A percentile compares a stretch with the other conserved stretches of the same genome.
These are phyloP conservation scores for Penicillium silybi DNA, from an alignment of 495 filamentous ascomycete genomes.

Conservation along the genomic window DNA sequence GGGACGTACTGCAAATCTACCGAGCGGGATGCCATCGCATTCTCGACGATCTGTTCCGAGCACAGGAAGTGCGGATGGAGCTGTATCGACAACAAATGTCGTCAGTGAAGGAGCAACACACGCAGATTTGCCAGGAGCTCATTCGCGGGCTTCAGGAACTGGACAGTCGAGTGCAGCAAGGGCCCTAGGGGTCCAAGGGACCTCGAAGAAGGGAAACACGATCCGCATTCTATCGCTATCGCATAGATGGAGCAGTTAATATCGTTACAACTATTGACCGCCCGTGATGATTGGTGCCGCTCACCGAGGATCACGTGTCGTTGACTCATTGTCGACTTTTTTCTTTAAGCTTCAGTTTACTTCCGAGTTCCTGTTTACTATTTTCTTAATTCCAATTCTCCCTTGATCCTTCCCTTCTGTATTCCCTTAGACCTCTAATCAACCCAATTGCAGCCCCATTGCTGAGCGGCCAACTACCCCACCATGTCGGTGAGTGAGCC, in stretches of 20 bases:
- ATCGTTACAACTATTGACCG: slow-evolving; percentile 4
- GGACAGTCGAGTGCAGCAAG: slow-evolving; percentile 23
- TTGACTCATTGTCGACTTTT: slow-evolving; percentile 23
- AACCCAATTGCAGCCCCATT: not conserved
- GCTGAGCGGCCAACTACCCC: slow-evolving; percentile 7
- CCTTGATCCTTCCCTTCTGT: not conserved
- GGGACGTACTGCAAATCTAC: slow-evolving; percentile 27
- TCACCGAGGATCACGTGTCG: slow-evolving; percentile 21
- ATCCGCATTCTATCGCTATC: not conserved
- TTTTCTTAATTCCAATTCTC: not conserved
- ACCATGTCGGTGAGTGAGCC: slow-evolving; percentile 43
- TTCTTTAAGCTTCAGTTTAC: slow-evolving; percentile 8
- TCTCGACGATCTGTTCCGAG: slow-evolving; percentile 30
- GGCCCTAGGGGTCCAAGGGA: not conserved
- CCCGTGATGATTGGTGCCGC: slow-evolving; percentile 18
- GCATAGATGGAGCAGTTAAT: not conserved
- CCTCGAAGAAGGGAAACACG: not conserved
- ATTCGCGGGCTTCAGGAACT: slow-evolving; percentile 29
- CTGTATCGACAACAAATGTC: slow-evolving; percentile 32
- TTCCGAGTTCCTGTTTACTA: not conserved
- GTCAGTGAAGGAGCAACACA: slow-evolving; percentile 28
- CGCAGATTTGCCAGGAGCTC: slow-evolving; percentile 30
- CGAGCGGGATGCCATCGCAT: slow-evolving; percentile 30
- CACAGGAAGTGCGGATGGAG: slow-evolving; percentile 30
- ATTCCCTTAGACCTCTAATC: not conserved